These are phyloP conservation scores for Bothriochloa decipiens DNA, from an alignment of 176 grass and related monocot species.

Conservation along the genomic window DNA sequence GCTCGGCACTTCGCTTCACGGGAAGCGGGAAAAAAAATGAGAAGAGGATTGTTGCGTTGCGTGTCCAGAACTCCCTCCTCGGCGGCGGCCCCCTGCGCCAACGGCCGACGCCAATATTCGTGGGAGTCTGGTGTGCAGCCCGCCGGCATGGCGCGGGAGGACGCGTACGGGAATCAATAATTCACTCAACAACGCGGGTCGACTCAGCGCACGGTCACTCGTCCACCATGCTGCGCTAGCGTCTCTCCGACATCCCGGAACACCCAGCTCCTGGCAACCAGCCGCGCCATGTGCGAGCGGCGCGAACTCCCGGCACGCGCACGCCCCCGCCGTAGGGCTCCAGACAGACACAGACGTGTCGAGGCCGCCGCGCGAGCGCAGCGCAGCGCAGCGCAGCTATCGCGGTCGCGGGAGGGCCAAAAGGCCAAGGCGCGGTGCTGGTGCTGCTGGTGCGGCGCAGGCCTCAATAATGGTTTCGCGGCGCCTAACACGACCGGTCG, in stretches of 20 bases:
- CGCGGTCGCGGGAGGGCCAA: not conserved
- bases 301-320: not conserved
- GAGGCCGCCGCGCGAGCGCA: not conserved
- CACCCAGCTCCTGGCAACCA: not conserved
- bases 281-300: slow-evolving; percentile 9
- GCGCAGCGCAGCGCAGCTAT: not conserved
- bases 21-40: not conserved
- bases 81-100: not conserved
- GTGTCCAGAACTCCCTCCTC: not conserved
- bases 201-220: slow-evolving; percentile 46
- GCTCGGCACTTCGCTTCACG: slow-evolving; percentile 15
- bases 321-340: not conserved
- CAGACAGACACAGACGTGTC: not conserved
- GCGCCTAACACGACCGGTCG: slow-evolving; percentile 10
- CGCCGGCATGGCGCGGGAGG: not conserved
- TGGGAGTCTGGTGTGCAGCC: not conserved
- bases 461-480: slow-evolving; percentile 11
- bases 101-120: not conserved
- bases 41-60: not conserved
- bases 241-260: not conserved
- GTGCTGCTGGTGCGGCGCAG: not conserved
- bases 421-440: not conserved
- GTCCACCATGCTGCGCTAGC: not conserved
- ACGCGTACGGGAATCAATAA: slow-evolving; percentile 20
- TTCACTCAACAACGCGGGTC: not conserved